These are phyloP conservation scores for Dioszegia aurantiaca DNA, from an alignment of 768 basidiomycete species.

Conservation along the genomic window DNA sequence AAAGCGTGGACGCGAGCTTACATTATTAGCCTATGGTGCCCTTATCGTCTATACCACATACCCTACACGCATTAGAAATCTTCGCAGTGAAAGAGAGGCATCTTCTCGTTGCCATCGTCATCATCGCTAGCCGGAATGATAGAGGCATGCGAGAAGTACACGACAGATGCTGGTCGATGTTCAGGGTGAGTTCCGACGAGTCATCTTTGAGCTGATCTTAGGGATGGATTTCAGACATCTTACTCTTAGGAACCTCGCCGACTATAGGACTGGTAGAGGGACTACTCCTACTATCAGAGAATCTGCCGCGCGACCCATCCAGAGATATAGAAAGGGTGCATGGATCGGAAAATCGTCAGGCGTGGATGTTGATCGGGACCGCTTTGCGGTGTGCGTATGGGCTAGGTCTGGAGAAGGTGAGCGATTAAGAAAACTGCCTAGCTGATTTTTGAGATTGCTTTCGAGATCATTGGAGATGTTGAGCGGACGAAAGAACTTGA, in stretches of 20 bases:
- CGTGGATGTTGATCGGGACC: slow-evolving; percentile 48
- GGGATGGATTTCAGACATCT: slow-evolving; percentile 44
- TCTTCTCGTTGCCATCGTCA: slow-evolving; percentile 39
- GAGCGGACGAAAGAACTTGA: slow-evolving; percentile 35
- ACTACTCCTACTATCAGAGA: slow-evolving; percentile 44
- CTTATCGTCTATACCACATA: slow-evolving; percentile 27
- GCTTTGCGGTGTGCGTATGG: slow-evolving; percentile 47
- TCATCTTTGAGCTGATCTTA: slow-evolving; percentile 4
- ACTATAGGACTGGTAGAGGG: slow-evolving; percentile 45
- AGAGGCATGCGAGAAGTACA: slow-evolving; percentile 33
- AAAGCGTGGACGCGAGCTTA: background rate
- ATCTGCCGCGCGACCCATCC: slow-evolving; percentile 39
- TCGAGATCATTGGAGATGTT: slow-evolving; percentile 27
- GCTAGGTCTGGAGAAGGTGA: slow-evolving; percentile 45
- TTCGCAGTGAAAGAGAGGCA: slow-evolving; percentile 41
- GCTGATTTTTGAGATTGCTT: slow-evolving; percentile 23
- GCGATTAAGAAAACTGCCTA: background rate
- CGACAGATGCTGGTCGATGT: slow-evolving; percentile 33
- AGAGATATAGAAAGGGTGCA: slow-evolving; percentile 37
- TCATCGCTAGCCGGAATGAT: slow-evolving; percentile 47
- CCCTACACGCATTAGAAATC: slow-evolving; percentile 25
- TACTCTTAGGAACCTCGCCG: slow-evolving; percentile 38
- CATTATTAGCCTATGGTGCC: slow-evolving; percentile 35
- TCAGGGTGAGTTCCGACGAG: slow-evolving; percentile 31
- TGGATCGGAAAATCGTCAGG: slow-evolving; percentile 47